Base-by-base conservation (phyloP, 768 basidiomycete species). In the Sarcodon aspratus region DNA sequence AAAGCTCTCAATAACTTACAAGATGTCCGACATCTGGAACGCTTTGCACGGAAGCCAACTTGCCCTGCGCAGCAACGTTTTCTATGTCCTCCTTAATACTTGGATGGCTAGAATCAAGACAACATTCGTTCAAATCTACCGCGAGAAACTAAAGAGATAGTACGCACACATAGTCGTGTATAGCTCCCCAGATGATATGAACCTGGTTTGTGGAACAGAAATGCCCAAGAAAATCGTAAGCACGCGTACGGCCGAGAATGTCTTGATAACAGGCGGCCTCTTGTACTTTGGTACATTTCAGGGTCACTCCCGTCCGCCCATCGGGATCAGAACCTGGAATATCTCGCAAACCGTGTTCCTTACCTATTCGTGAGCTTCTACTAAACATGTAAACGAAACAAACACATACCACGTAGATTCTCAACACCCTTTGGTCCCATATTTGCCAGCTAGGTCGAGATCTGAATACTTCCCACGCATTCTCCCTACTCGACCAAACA, bases 401-500 rank as follows among this genome's bases (percentile, higher is more conserved):
- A 7, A 2, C 5, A 61, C 69, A 36, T 45, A 72, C 75, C 10
- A 72, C 66, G 53, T 64, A 78, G 18, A 63, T 55, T 44, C 63
- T 61, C 43, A 78, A 57, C 5, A 74, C 63, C 10, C 76, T 59
- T 21, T 70, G 68, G 54, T 79, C 76, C 76, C 77, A 80, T 0
- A 54, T 49, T 57, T 69, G 68, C 66, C 69, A 75, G 9, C 68
- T 59, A 33, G 61, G 58, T 27, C 72, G 59, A 7, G 61, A 51
- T 48, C 67, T 69, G 48, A 79, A 52, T 3, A 52, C 9, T 17
- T 59, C 59, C 42, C 63, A 69, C 1, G 77, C 78, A 33, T 73
- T 74, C 50, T 72, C 72, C 10, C 55, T 64, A n/a, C 69, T 73
- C 0, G 71, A 57, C 79, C 78, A 80, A 8, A 69, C 65, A 55